Base-by-base conservation (phyloP, 1,284 basidiomycete genomes). In the Pseudozyma tsukubaensis region DNA sequence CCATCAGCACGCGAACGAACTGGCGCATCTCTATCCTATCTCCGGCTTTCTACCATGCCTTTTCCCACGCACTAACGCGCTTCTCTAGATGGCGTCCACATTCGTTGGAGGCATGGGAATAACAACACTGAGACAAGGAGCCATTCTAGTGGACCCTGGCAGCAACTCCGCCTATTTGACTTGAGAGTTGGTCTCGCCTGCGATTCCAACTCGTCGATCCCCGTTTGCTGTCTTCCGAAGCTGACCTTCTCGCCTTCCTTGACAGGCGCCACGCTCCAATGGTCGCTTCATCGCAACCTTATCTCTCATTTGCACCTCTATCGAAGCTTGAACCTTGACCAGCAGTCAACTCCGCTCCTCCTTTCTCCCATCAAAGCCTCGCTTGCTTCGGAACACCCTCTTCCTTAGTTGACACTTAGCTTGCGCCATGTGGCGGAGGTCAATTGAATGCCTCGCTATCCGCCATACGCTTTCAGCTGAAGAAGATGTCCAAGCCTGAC, bases 381-480 rank as follows among this genome's bases (percentile, higher is more conserved):
- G 65, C 55, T 68, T 59, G 42, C 32, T 8, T 68, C 65, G 65
- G 65, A 68, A 59, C 50, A 62, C 55, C 55, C 18, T 19, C 19
- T 59, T 68, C 65, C 65, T 44, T 68, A 39, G 47, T 36, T 44
- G 35, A 47, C 49, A 36, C 57, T 51, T n/a, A n/a, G n/a, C n/a
- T 53, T 51, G 39, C 48, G 59, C 53, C 54, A 18, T 55, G 34
- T 45, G 43, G 18, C 34, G 4, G 24, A 42, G 13, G 24, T 3
- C n/a, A 21, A 24, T 13, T 21, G 4, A 21, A 24, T 21, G 19
- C 4, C 12, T 21, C 14, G 35, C n/a, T 24, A 12, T 18, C 40
- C 29, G n/a, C n/a, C n/a, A n/a, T n/a, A n/a, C n/a, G n/a, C n/a
- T n/a, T n/a, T n/a, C n/a, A n/a, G n/a, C n/a, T n/a, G n/a, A n/a